phyloP scores from a whole-genome alignment of 106 monocot genomes.

The Narthecium ossifragum region DNA sequence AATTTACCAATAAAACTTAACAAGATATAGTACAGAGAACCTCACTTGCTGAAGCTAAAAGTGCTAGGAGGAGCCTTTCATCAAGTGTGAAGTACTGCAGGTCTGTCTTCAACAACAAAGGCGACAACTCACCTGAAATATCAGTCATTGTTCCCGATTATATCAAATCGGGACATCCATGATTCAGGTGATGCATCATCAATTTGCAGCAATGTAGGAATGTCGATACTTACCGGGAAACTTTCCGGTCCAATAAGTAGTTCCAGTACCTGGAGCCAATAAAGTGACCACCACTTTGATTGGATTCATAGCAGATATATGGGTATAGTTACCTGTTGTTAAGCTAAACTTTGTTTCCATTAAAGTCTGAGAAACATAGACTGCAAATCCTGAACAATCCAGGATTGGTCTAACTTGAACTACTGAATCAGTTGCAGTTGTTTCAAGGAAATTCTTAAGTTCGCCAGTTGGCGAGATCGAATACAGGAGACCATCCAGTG shows the following conservation, averaged over 20 bases:
- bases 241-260: conserved; percentile 59
- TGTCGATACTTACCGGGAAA: conserved; percentile 45
- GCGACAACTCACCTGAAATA: conserved; percentile 50
- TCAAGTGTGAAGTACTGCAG: conserved; percentile 51
- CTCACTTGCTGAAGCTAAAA: conserved; percentile 65
- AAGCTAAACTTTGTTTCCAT: conserved; percentile 48
- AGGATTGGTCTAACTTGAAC: conserved; percentile 60
- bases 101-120: conserved; percentile 45
- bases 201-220: too few relatives aligned
- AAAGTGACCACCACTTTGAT: conserved; percentile 35
- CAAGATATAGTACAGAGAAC: too few relatives aligned
- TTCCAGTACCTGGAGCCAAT: conserved; percentile 77
- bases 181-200: not conserved
- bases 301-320: conserved; percentile 63
- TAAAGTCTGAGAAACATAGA: conserved; percentile 54
- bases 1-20: too few relatives aligned
- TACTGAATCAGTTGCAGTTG: conserved; percentile 52
- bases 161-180: not conserved
- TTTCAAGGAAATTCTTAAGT: conserved; percentile 47
- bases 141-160: too few relatives aligned
- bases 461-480: conserved; percentile 72
- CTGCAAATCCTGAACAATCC: conserved; percentile 81
- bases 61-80: conserved; percentile 59
- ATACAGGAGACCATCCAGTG: conserved; percentile 81
- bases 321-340: conserved; percentile 36